Base-by-base conservation (phyloP, 2,329 filamentous ascomycete species). In the Clarireedia monteithiana region DNA sequence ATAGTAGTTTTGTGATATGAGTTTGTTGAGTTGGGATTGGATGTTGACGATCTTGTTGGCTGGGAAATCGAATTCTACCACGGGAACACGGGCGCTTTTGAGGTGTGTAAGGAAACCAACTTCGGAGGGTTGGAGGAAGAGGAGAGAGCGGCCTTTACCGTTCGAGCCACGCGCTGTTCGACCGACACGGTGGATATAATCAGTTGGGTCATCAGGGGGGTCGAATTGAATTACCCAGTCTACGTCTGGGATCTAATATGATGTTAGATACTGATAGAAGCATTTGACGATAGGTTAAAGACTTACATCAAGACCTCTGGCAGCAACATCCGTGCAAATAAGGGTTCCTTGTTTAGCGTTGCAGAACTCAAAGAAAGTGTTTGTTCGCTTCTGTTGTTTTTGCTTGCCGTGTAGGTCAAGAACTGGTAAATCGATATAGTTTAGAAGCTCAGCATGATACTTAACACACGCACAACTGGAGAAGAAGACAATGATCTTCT, bases 361-460 rank as follows among this genome's bases (percentile, higher is more conserved):
- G 68, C 83, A 86, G 71, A 99, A 99, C 71, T 97, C 92, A 72
- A 97, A 99, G 72, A 99, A 99, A 0, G 91, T 96, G 69, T 95
- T 95, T 24, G 94, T 99, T n/a, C 94, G 88, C 73, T 96, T 96
- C 73, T 96, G 91, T 73, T 99, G 94, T 74, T 99, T 99, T 74
- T 96, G 90, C 75, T 99, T 96, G 63, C 91, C 94, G 71, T 95
- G 89, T 6, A 95, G 78, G 64, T 89, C 87, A 45, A 95, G 79
- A 2, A 95, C 89, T 5, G 88, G 91, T 42, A 96, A 80, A 71
- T 97, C 94, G 67, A 97, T 96, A 75, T 96, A 97, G 76, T 97
- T 97, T 63, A 99, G 83, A 27, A 99, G 82, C 71, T 97, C 91
- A 26, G 89, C 84, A 73, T 96, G 91, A 74, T 97, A 99, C 71